phyloP scores from a whole-genome alignment of 2,329 filamentous ascomycete genomes.

The Phialophora macrospora region DNA sequence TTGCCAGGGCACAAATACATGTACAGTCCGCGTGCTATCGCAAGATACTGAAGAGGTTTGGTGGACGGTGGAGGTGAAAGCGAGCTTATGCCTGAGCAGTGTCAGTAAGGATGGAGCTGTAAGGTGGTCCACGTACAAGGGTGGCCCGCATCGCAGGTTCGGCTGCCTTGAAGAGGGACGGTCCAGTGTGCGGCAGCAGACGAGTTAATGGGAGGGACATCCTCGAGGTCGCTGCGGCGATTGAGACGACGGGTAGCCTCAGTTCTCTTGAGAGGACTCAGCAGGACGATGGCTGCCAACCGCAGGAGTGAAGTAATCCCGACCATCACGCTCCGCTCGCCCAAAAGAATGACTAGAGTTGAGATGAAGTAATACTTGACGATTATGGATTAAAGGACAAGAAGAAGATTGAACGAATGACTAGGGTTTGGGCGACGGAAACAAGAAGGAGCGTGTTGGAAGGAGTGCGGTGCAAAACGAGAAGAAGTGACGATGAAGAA shows the following conservation, averaged over 20 bases:
- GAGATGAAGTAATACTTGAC: conserved; percentile 17
- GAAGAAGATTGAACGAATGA: conserved; percentile 25
- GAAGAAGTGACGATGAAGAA: conserved; percentile 11
- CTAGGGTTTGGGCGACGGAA: neutral
- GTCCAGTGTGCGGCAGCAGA: conserved; percentile 32
- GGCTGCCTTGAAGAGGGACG: conserved; percentile 35
- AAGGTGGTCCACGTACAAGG: conserved; percentile 23
- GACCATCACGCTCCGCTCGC: conserved; percentile 30
- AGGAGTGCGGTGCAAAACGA: conserved; percentile 10
- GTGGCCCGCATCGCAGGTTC: conserved; percentile 28
- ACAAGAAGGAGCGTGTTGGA: conserved; percentile 27
- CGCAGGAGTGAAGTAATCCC: conserved; percentile 16
- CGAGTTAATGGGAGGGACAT: conserved; percentile 26
- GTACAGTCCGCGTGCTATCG: conserved; percentile 56
- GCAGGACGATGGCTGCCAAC: conserved; percentile 20
- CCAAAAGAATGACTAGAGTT: conserved; percentile 33
- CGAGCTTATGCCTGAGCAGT: conserved; percentile 28
- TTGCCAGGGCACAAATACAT: conserved; percentile 54
- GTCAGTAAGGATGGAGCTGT: conserved; percentile 8
- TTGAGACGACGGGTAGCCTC: conserved; percentile 24
- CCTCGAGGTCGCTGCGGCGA: conserved; percentile 29
- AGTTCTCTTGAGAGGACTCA: conserved; percentile 12
- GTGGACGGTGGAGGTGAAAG: conserved; percentile 43
- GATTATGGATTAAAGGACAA: conserved; percentile 2
- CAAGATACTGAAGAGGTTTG: conserved; percentile 50